Conservation (phyloP, 106 monocot species). For the Dactylorhiza incarnata region DNA sequence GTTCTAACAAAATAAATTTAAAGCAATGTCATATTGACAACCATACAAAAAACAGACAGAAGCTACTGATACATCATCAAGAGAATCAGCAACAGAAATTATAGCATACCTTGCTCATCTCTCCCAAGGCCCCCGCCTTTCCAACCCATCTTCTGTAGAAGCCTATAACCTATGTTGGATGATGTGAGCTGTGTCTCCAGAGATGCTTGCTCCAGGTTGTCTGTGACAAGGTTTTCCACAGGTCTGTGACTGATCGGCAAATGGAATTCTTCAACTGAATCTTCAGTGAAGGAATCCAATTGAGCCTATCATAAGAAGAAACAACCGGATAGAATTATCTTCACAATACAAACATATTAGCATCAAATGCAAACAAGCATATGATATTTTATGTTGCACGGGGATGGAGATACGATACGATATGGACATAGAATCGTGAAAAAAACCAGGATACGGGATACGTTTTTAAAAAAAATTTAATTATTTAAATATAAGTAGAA, state of each 20-base stretch:
- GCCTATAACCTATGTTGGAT: constrained; percentile 85
- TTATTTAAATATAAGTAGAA: too few species aligned
- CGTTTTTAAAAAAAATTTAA: too few species aligned
- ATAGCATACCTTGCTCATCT: constrained; percentile 81
- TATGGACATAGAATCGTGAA: too few species aligned
- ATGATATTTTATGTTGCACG: background rate
- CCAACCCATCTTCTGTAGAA: constrained; percentile 99
- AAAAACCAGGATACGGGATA: too few species aligned
- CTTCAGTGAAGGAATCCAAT: constrained; percentile 18
- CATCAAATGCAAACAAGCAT: constrained; percentile 1
- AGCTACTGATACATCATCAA: background rate
- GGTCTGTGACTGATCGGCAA: constrained; percentile 81
- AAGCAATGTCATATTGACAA: background rate
- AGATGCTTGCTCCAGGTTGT: constrained; percentile 88
- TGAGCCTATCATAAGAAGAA: constrained; percentile 18
- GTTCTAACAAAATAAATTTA: background rate
- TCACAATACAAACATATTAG: background rate
- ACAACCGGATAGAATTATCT: background rate
- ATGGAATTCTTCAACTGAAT: constrained; percentile 61
- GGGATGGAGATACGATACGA: too few species aligned
- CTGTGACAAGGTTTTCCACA: constrained; percentile 82
- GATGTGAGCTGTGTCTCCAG: constrained; percentile 83
- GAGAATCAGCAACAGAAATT: background rate
- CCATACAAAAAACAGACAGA: background rate
- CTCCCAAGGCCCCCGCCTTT: constrained; percentile 98